Evolutionary conservation across 257 asterid genomes (phyloP).

Genomic region (Hygrophila difformis): DNA sequence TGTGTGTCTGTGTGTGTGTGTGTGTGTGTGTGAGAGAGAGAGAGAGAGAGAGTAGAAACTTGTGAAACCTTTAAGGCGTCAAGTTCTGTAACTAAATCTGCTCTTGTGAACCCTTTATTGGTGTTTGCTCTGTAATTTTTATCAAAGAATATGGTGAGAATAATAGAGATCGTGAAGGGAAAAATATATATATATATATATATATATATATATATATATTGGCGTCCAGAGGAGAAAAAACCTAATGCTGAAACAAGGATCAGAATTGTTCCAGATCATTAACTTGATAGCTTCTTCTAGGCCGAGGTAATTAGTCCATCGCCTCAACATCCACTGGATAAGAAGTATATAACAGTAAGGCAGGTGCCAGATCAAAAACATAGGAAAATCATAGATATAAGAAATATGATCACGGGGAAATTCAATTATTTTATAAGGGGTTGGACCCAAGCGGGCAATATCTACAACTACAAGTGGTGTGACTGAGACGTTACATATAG

Average conservation of each 20-base stretch:
- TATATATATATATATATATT: too few species aligned
- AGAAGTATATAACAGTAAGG: conserved; percentile 9
- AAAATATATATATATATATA: conserved; percentile 7
- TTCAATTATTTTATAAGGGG: not conserved
- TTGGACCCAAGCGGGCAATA: too few species aligned
- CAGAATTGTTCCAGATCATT: conserved; percentile 79
- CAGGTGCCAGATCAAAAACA: conserved; percentile 15
- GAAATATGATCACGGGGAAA: conserved; percentile 7
- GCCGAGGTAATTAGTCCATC: conserved; percentile 75
- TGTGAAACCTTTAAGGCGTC: conserved; percentile 48
- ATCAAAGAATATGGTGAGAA: conserved; percentile 21
- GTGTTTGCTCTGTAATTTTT: conserved; percentile 60
- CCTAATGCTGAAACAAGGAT: conserved; percentile 83
- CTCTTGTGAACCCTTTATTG: conserved; percentile 59
- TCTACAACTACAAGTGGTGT: too few species aligned
- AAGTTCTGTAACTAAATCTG: conserved; percentile 54
- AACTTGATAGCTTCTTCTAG: conserved; percentile 59
- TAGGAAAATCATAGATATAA: conserved; percentile 6
- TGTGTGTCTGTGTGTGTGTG: not conserved
- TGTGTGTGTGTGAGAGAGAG: conserved; percentile 4
- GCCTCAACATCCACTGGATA: conserved; percentile 93
- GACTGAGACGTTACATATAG: too few species aligned
- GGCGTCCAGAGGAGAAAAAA: conserved; percentile 17
- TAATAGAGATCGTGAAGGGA: conserved; percentile 11
- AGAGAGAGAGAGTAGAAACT: not conserved